Evolutionary conservation across 1,284 basidiomycete genomes (phyloP).

Genomic region (Pseudozyma thailandica): DNA sequence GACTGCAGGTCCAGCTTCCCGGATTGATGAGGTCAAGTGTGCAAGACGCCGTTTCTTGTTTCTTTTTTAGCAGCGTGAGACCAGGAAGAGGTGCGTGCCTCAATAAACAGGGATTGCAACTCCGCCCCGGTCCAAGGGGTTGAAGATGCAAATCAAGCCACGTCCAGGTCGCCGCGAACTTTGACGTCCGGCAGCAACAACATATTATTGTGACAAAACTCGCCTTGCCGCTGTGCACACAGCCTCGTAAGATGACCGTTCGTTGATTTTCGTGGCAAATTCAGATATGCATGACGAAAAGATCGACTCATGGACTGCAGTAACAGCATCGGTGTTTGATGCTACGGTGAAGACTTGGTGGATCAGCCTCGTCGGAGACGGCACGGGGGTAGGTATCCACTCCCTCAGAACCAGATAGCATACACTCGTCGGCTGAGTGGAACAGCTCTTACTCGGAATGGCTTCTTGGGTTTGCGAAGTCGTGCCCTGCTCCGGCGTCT

Average conservation of each 20-base stretch:
- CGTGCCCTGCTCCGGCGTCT: neutral
- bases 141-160: neutral
- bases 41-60: neutral
- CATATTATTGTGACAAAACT: neutral
- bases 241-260: neutral
- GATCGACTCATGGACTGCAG: neutral
- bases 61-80: neutral
- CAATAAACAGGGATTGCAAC: neutral
- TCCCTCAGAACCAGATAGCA: no score
- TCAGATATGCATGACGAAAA: no score
- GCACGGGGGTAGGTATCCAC: no score
- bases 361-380: no score
- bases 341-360: no score
- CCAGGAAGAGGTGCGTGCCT: neutral
- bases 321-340: neutral
- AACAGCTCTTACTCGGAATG: no score
- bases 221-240: neutral
- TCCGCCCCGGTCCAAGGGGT: neutral
- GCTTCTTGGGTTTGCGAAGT: neutral
- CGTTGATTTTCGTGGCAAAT: neutral
- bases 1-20: neutral
- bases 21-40: neutral
- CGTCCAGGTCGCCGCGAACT: neutral
- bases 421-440: no score
- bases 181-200: neutral